Evolutionary conservation across 73 alveolate genomes (phyloP), one percentile per base, ranked within the genome.

Genomic region (Breviolum minutum): DNA sequence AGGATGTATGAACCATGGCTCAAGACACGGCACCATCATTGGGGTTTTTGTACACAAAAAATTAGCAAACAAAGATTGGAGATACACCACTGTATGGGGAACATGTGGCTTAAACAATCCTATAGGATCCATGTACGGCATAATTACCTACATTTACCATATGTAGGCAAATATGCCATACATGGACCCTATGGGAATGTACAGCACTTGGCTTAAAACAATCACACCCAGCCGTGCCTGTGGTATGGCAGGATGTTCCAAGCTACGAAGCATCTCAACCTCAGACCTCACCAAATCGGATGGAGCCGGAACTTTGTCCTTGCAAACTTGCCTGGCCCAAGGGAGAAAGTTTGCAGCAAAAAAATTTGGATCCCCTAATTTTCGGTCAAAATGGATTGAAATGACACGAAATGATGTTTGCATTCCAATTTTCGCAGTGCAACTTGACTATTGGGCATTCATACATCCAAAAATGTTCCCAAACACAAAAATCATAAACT

Each of bases 241-340:
- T 3, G 96, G 96, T 8, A 89, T 63, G 40, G 87, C 80, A 12
- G 96, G 96, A 89, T 89, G 96, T 64, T 89, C 96, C 27, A 89
- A 87, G 40, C 96, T 70, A 9, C 96, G 62, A 71, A 89, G 87
- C 86, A 89, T 89, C 87, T 89, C 96, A n/a, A 89, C 96, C 96
- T 89, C 96, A 9, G 96, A 63, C 40, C 96, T 79, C 63, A 89
- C 96, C 96, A 89, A 62, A 48, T 89, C 96, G 6, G 96, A 89
- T 61, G 96, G 96, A 70, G 96, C 96, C 7, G 87, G 63, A 69
- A 89, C 96, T 70, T 89, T 89, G 96, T 89, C 96, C 80, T 89
- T 89, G 96, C 96, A 89, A 26, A 89, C 96, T 80, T 89, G 85
- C 63, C 85, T 30, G 30, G 27, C 14, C 63, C 24, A 63, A 40